phyloP scores from a whole-genome alignment of 257 asterid genomes.

The Ophiorrhiza pumila region DNA sequence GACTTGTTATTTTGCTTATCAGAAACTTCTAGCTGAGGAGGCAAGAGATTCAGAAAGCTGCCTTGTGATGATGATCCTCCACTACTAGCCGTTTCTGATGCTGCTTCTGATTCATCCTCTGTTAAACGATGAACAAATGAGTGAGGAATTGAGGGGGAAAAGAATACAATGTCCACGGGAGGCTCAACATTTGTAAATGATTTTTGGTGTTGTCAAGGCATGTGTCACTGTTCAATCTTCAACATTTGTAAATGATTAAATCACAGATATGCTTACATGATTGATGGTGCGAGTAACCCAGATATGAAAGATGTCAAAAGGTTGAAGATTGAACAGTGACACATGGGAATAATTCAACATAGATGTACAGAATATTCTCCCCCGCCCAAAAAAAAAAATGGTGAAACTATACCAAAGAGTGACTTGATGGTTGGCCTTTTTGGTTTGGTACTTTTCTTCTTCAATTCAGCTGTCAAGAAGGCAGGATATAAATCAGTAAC shows the following conservation, averaged over 20 bases:
- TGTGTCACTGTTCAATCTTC: no score
- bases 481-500: conserved; percentile 19
- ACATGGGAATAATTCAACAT: neutral
- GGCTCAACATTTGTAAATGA: neutral
- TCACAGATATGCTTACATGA: neutral
- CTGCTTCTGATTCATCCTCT: conserved; percentile 70
- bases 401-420: conserved; percentile 64
- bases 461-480: conserved; percentile 68
- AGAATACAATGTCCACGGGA: neutral
- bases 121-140: conserved; percentile 24
- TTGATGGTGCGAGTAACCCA: neutral
- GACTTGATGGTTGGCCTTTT: conserved; percentile 85
- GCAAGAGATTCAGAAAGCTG: conserved; percentile 38
- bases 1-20: conserved; percentile 15
- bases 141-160: neutral
- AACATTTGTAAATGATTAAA: neutral
- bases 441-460: conserved; percentile 74
- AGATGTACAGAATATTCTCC: neutral
- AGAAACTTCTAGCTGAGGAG: conserved; percentile 30
- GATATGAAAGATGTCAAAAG: neutral
- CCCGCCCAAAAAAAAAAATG: neutral
- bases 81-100: conserved; percentile 51
- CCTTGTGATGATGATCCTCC: conserved; percentile 40
- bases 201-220: no score
- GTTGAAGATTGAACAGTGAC: neutral